Evolutionary conservation across 805 yeast species (phyloP).

Genomic region (Kuraishia piskuri): DNA sequence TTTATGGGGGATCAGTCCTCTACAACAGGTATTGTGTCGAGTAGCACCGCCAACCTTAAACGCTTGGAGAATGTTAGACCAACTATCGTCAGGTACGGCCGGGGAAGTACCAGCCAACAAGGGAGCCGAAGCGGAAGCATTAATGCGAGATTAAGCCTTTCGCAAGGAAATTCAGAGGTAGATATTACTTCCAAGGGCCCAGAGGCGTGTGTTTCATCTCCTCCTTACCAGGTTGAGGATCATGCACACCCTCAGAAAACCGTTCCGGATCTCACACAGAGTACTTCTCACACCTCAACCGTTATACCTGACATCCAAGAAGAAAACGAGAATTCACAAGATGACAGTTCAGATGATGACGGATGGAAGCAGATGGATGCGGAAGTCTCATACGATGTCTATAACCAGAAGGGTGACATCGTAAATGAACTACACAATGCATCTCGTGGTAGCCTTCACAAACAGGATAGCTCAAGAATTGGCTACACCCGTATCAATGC

Average conservation of each 20-base stretch:
- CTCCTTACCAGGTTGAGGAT: neutral
- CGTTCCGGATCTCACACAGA: neutral
- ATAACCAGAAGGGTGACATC: conserved; percentile 70
- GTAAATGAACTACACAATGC: conserved; percentile 31
- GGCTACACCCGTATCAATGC: conserved; percentile 88
- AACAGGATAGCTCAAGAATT: conserved; percentile 37
- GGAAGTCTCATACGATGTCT: conserved; percentile 66
- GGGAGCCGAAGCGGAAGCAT: neutral
- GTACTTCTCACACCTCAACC: neutral
- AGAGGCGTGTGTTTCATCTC: neutral
- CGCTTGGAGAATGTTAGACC: conserved; percentile 11
- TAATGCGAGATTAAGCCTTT: neutral
- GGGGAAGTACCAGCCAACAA: conserved; percentile 8
- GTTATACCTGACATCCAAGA: neutral
- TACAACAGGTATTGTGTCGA: conserved; percentile 13
- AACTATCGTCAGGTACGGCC: conserved; percentile 13
- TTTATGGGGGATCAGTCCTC: conserved; percentile 16
- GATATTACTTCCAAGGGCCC: neutral
- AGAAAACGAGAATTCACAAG: conserved; percentile 1
- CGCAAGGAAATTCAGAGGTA: neutral
- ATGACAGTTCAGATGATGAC: conserved; percentile 23
- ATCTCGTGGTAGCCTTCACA: conserved; percentile 11
- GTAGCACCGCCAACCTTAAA: neutral
- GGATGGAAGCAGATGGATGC: conserved; percentile 86
- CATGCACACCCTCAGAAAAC: no score